These are phyloP conservation scores for Globisporangium megalacanthum DNA, from an alignment of 352 stramenopile genomes.

Conservation along the genomic window DNA sequence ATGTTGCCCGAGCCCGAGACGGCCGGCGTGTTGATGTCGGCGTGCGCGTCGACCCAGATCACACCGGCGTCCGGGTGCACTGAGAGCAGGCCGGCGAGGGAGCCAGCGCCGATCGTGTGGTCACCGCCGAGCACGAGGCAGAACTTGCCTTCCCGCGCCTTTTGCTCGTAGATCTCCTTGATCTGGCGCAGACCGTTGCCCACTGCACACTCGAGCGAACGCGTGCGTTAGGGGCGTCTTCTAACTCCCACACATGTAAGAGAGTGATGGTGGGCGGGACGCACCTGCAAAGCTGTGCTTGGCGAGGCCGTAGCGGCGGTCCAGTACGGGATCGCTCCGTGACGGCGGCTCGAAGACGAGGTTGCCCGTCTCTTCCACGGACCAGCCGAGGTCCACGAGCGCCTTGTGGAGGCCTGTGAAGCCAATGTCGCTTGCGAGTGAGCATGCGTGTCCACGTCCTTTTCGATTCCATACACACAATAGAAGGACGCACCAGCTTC, in stretches of 20 bases:
- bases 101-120: constrained; percentile 94
- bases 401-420: constrained; percentile 58
- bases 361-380: constrained; percentile 83
- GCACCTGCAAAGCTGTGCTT: constrained; percentile 75
- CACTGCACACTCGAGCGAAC: constrained; percentile 33
- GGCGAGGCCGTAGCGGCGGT: constrained; percentile 57
- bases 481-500: constrained; percentile 32
- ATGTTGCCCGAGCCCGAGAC: constrained; percentile 93
- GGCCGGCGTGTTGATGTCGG: constrained; percentile 96
- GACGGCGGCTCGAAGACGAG: constrained; percentile 53
- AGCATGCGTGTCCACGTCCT: background rate
- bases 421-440: constrained; percentile 1
- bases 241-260: background rate
- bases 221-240: background rate
- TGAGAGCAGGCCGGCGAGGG: constrained; percentile 88
- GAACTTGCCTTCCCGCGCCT: constrained; percentile 88
- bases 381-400: constrained; percentile 78
- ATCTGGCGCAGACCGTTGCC: constrained; percentile 81
- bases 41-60: constrained; percentile 98
- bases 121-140: constrained; percentile 95
- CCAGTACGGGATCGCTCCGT: constrained; percentile 51
- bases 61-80: constrained; percentile 91
- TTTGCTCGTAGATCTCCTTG: constrained; percentile 82
- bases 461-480: background rate
- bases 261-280: constrained; percentile 1